These are phyloP conservation scores for Cyberlindnera mycetangii DNA, from an alignment of 805 yeast genomes.

Conservation along the genomic window DNA sequence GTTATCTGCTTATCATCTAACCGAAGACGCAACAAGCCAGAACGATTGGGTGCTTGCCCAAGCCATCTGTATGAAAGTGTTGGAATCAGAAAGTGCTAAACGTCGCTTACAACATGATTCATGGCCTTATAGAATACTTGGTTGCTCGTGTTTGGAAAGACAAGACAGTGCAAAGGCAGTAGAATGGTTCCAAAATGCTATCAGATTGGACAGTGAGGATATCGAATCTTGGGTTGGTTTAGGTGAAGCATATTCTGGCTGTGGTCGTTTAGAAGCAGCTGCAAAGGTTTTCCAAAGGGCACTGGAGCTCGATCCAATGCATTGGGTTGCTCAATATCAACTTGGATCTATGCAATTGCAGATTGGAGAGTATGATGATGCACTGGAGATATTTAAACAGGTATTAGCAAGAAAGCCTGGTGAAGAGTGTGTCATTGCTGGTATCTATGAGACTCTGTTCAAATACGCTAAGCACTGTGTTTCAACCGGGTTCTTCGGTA, in stretches of 20 bases:
- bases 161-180: constrained; percentile 78
- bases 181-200: constrained; percentile 83
- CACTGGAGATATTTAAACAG: constrained; percentile 45
- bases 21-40: constrained; percentile 60
- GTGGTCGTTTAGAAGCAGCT: constrained; percentile 88
- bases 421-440: constrained; percentile 48
- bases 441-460: constrained; percentile 56
- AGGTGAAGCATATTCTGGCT: constrained; percentile 90
- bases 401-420: constrained; percentile 43
- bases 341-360: constrained; percentile 63
- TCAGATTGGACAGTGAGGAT: constrained; percentile 66
- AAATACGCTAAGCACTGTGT: constrained; percentile 52
- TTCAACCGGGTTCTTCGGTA: constrained; percentile 60
- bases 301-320: constrained; percentile 45
- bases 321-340: constrained; percentile 64
- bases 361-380: constrained; percentile 62
- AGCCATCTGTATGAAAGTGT: constrained; percentile 61
- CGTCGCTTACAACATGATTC: constrained; percentile 44
- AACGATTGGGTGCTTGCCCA: constrained; percentile 87
- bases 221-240: constrained; percentile 86
- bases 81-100: constrained; percentile 60
- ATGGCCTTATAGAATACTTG: constrained; percentile 92
- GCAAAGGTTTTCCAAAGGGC: constrained; percentile 76
- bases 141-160: constrained; percentile 67
- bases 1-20: constrained; percentile 69